Percentiles rank a stretch among this genome's conserved stretches.
Evolutionary conservation across 768 basidiomycete species (phyloP).

Genomic region (Boletus vinaceobasis): DNA sequence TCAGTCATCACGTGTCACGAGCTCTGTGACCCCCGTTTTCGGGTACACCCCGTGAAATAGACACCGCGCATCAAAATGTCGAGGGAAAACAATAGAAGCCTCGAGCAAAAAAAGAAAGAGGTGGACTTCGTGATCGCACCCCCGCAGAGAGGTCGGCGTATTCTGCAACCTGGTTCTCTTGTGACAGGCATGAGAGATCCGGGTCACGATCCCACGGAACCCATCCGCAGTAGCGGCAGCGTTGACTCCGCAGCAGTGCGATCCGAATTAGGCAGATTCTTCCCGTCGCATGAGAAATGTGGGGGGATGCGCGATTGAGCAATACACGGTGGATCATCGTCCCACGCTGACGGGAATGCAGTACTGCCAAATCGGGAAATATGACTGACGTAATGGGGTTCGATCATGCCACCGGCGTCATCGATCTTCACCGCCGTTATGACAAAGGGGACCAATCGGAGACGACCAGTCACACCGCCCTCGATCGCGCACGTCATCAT

Average conservation of each 20-base stretch:
- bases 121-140: not conserved
- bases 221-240: slow-evolving; percentile 1
- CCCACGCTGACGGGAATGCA: slow-evolving; percentile 16
- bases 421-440: slow-evolving; percentile 23
- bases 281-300: not conserved
- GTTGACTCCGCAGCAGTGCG: slow-evolving; percentile 10
- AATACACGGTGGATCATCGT: not conserved
- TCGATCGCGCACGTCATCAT: slow-evolving; percentile 21
- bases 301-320: not conserved
- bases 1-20: slow-evolving; percentile 5
- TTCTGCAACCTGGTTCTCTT: not conserved
- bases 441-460: slow-evolving; percentile 12
- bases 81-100: not conserved
- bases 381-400: slow-evolving; percentile 21
- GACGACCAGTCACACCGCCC: not conserved
- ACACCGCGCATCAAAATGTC: not conserved
- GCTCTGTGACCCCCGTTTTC: slow-evolving; percentile 16
- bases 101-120: slow-evolving; percentile 2
- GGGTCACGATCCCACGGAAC: slow-evolving; percentile 11
- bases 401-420: slow-evolving; percentile 29
- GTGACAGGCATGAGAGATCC: slow-evolving; percentile 15
- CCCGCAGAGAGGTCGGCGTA: slow-evolving; percentile 5
- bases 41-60: slow-evolving; percentile 11
- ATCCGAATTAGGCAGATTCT: slow-evolving; percentile 1
- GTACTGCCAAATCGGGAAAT: not conserved